Evolutionary conservation across 2,329 filamentous ascomycete species (phyloP), one percentile per base, ranked within the genome.

Genomic region (Diaporthe citri): DNA sequence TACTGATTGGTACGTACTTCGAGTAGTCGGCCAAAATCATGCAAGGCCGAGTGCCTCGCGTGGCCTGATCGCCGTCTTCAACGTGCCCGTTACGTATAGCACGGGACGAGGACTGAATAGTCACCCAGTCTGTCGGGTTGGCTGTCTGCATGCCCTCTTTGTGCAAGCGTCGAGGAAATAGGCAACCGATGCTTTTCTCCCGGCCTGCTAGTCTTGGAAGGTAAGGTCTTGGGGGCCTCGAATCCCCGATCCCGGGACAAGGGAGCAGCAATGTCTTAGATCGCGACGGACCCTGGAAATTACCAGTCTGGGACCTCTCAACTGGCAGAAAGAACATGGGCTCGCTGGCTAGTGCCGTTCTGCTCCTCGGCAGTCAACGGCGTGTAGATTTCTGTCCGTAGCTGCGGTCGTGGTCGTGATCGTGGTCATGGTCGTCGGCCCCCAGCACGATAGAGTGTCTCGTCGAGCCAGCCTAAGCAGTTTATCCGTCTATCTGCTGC

Each of bases 401-500:
- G 28, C 20, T 25, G 43, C 22, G 31, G 13, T 28, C 10, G 28
- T 10, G 22, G 64, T 52, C 31, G 13, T 28, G 64, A 25, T 31
- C 52, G 52, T 20, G 13, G 25, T 12, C 52, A 17, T 28, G 12
- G 52, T 31, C 52, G 52, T 55, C 13, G 51, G 3, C 51, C 5
- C 25, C 56, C 12, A 60, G n/a, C 56, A 25, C 25, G 56, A 39
- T 60, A n/a, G 56, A 25, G 10, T 31, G 60, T 46, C 39, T 64
- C 60, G 60, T 48, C 60, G 39, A 64, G 25, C 41, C 39, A 43
- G 39, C 41, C 41, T 31, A 46, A 43, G 22, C 57, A 41, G 36
- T 28, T 41, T 60, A 60, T 43, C 59, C 60, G 43, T 67, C 43
- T 67, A 67, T 67, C 62, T 67, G 62, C 62, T 67, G 62, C 62